phyloP scores from a whole-genome alignment of 1,284 basidiomycete species.

The Polyporus tsugae region DNA sequence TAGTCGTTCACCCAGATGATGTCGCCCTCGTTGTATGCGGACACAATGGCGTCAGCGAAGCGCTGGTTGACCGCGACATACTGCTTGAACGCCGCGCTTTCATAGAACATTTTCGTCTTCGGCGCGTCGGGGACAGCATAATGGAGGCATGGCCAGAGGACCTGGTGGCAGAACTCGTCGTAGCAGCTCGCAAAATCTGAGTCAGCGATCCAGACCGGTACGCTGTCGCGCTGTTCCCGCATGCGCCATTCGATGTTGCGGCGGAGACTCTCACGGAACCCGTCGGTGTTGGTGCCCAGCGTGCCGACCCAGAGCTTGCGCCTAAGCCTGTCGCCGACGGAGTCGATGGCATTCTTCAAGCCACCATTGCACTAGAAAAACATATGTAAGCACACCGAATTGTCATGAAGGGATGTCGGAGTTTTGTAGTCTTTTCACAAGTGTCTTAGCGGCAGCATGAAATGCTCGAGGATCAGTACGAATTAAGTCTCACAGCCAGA shows the following conservation, averaged over 20 bases:
- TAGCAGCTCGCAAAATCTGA: slow-evolving; percentile 81
- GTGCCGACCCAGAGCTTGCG: slow-evolving; percentile 84
- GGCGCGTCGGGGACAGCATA: slow-evolving; percentile 88
- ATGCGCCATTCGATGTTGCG: slow-evolving; percentile 69
- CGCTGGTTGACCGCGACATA: slow-evolving; percentile 86
- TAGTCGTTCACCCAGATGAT: slow-evolving; percentile 90
- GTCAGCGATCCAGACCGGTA: slow-evolving; percentile 86
- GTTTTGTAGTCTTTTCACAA: too few relatives aligned
- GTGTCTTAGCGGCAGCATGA: too few relatives aligned
- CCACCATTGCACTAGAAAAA: slow-evolving; percentile 71
- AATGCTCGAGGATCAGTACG: too few relatives aligned
- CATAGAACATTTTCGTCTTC: slow-evolving; percentile 83
- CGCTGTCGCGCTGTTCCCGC: slow-evolving; percentile 60
- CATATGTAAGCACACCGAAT: too few relatives aligned
- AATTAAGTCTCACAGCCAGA: too few relatives aligned
- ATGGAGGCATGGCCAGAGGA: slow-evolving; percentile 89
- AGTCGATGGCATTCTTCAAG: slow-evolving; percentile 80
- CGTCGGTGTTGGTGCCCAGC: slow-evolving; percentile 73
- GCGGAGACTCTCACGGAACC: slow-evolving; percentile 63
- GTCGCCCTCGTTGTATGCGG: slow-evolving; percentile 82
- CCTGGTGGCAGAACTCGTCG: slow-evolving; percentile 90
- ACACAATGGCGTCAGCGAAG: slow-evolving; percentile 82
- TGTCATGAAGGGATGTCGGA: too few relatives aligned
- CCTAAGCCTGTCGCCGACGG: slow-evolving; percentile 61
- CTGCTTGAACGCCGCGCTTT: slow-evolving; percentile 79